Percentiles rank a stretch among this genome's conserved stretches.
These are phyloP conservation scores for Stagonosporopsis chrysanthemi DNA, from an alignment of 2,329 filamentous ascomycete genomes.

Conservation along the genomic window DNA sequence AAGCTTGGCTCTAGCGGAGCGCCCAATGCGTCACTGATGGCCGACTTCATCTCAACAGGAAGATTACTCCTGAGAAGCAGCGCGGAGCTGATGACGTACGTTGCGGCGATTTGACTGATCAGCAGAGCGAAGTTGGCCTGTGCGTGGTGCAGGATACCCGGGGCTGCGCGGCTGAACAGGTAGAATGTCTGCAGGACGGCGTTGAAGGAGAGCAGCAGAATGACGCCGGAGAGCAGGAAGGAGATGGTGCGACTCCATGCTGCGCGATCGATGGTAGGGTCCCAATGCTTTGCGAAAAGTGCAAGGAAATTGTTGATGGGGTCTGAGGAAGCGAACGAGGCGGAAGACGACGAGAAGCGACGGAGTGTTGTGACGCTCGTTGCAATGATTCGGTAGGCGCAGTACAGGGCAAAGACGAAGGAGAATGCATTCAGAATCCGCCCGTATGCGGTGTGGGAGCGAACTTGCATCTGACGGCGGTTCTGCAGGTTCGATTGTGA, in stretches of 20 bases:
- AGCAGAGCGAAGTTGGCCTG: conserved; percentile 81
- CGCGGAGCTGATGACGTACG: conserved; percentile 83
- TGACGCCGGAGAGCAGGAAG: conserved; percentile 82
- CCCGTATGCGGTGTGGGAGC: conserved; percentile 72
- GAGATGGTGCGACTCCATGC: conserved; percentile 87
- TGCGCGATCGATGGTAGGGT: conserved; percentile 79
- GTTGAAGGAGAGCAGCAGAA: conserved; percentile 81
- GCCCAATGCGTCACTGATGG: conserved; percentile 78
- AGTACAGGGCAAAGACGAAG: conserved; percentile 80
- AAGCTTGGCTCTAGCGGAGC: conserved; percentile 76
- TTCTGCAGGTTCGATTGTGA: conserved; percentile 70
- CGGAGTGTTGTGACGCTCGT: conserved; percentile 73
- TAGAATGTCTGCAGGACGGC: conserved; percentile 86
- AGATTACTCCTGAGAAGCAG: conserved; percentile 80
- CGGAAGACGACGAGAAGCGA: conserved; percentile 60
- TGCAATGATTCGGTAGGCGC: conserved; percentile 80
- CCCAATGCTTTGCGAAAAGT: conserved; percentile 81
- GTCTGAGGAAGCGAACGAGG: conserved; percentile 73
- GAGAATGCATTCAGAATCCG: conserved; percentile 68
- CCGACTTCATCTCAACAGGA: conserved; percentile 76
- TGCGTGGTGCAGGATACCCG: conserved; percentile 73
- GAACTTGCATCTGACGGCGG: conserved; percentile 69
- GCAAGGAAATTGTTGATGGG: conserved; percentile 85
- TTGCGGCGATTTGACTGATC: conserved; percentile 80
- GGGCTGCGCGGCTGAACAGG: conserved; percentile 78